Evolutionary conservation across 192 early-diverging fungal genomes (phyloP).

Genomic region (Coemansia pectinata): DNA sequence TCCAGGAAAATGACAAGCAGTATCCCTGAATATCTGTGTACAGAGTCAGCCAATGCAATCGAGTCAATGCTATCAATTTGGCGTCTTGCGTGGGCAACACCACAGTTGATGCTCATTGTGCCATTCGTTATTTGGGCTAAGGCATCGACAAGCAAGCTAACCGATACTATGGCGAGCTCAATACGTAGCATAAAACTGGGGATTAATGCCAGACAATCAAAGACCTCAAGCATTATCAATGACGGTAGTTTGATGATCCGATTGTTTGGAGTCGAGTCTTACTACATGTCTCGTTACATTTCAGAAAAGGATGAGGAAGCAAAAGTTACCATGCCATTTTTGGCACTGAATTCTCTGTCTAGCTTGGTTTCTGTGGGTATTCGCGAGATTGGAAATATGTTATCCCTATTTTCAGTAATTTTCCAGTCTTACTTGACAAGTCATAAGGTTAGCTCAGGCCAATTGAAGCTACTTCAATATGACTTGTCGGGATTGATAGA

Average conservation of each 20-base stretch:
- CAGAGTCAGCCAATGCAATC: no score
- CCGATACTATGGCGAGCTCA: not conserved
- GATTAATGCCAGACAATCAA: not conserved
- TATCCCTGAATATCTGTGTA: no score
- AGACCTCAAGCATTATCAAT: not conserved
- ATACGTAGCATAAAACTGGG: not conserved
- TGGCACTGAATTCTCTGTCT: conserved; percentile 62
- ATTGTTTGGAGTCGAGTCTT: no score
- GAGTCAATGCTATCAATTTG: no score
- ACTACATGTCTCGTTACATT: no score
- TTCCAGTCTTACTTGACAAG: no score
- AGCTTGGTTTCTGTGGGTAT: conserved; percentile 53
- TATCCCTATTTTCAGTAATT: not conserved
- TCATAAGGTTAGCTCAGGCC: no score
- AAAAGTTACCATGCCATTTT: conserved; percentile 4
- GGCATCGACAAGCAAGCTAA: not conserved
- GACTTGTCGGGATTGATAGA: no score
- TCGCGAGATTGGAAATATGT: conserved; percentile 42
- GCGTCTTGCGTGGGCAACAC: not conserved
- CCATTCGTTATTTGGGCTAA: conserved; percentile 14
- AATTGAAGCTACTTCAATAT: no score
- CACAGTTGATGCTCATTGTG: conserved; percentile 14
- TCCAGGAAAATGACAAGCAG: not conserved
- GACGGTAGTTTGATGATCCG: no score
- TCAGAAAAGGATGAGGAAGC: no score